These are phyloP conservation scores for Panicum virgatum DNA, from an alignment of 202 grass and related monocot genomes.

Conservation along the genomic window DNA sequence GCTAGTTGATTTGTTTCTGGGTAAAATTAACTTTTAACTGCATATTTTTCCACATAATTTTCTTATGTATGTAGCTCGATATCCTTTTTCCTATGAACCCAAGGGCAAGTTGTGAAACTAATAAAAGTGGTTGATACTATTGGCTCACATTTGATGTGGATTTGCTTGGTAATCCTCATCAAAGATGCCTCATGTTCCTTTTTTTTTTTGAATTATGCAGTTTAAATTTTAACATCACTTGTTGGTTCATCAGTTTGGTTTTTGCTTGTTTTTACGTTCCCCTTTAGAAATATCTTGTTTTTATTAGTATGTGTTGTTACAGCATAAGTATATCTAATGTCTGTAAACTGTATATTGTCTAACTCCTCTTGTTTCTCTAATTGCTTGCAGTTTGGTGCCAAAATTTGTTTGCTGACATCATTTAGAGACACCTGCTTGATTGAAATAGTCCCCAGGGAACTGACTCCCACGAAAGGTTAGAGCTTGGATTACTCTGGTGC, in stretches of 20 bases:
- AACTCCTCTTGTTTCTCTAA: conserved; percentile 7
- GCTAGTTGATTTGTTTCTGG: conserved; percentile 36
- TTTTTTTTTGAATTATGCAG: conserved; percentile 2
- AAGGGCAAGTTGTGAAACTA: conserved; percentile 3
- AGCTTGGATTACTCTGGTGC: neutral
- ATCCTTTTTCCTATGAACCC: neutral
- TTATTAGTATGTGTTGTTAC: neutral
- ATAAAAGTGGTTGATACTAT: neutral
- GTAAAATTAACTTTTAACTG: conserved; percentile 25
- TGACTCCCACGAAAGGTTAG: conserved; percentile 83
- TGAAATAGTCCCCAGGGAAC: conserved; percentile 90
- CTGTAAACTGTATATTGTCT: neutral
- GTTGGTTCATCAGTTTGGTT: neutral
- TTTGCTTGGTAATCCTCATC: neutral
- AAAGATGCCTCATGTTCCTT: neutral
- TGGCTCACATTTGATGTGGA: neutral
- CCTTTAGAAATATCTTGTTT: neutral
- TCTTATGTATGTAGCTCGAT: neutral
- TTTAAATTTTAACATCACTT: neutral
- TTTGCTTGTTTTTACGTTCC: neutral
- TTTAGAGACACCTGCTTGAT: conserved; percentile 91
- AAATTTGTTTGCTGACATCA: conserved; percentile 93
- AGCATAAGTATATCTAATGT: neutral
- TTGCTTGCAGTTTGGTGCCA: conserved; percentile 80
- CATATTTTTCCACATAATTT: conserved; percentile 4